These are phyloP conservation scores for Metarhizium album DNA, from an alignment of 2,329 filamentous ascomycete species.

Conservation along the genomic window DNA sequence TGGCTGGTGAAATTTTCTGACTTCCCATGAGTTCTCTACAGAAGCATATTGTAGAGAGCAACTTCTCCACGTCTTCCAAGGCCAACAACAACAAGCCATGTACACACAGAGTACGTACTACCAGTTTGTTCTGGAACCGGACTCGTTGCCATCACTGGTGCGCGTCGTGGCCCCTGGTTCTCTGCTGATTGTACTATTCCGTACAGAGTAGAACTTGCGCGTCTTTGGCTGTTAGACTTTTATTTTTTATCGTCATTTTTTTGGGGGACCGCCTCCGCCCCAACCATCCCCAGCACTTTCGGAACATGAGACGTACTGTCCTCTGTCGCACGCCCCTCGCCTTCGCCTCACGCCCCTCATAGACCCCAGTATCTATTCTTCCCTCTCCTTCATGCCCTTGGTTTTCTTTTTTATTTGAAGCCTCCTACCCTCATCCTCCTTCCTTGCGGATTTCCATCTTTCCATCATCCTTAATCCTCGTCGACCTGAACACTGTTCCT, in stretches of 20 bases:
- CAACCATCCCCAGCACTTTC: constrained; percentile 8
- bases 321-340: background rate
- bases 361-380: background rate
- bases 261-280: constrained; percentile 4
- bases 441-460: background rate
- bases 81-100: too few relatives aligned
- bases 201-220: too few relatives aligned
- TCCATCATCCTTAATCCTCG: background rate
- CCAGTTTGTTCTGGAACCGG: too few relatives aligned
- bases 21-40: too few relatives aligned
- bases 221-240: background rate
- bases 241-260: background rate
- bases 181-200: too few relatives aligned
- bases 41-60: too few relatives aligned
- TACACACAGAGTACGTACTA: too few relatives aligned
- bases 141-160: too few relatives aligned
- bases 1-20: too few relatives aligned
- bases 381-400: background rate
- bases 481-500: background rate
- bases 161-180: too few relatives aligned
- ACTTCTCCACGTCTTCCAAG: too few relatives aligned
- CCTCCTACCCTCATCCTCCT: constrained; percentile 1
- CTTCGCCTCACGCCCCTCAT: constrained; percentile 1
- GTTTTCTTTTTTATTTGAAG: background rate
- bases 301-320: background rate